Evolutionary conservation across 495 filamentous ascomycete species (phyloP), one percentile per base, ranked within the genome.

Genomic region (Aspergillus biplanus): DNA sequence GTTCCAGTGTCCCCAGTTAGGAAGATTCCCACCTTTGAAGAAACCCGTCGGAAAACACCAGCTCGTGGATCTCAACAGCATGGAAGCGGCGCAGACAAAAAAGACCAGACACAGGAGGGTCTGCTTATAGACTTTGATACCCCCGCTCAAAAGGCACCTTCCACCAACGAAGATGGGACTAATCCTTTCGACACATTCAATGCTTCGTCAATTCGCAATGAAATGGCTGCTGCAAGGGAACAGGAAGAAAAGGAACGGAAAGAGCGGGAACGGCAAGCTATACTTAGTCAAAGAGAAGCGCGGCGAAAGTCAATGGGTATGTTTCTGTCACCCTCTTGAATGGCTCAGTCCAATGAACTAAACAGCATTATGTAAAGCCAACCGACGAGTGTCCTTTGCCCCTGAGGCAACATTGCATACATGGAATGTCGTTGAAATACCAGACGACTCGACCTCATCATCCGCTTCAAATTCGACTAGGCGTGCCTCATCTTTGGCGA

Each of bases 341-440:
- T 39, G 44, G 32, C 58, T 54, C 44, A 32, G 13, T 58, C 1
- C 48, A 12, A n/a, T 35, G 42, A 4, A 31, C 63, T 75, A 55
- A 75, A 58, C 13, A 42, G 33, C 33, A 65, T 15, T 18, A 50
- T 50, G 7, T 21, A 50, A 18, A 82, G 92, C 91, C 35, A 94
- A 95, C 75, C 90, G 96, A 68, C 87, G 95, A 61, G 95, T 99
- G 44, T 97, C 94, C 0, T 99, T 99, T 71, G 95, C 95, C 6
- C 95, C 95, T 2, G 95, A 99, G 75, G 95, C 95, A 13, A 99
- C 95, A 8, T 79, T 99, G 35, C 95, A 99, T 71, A 99, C 95
- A 4, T 99, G 96, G 87, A 93, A 97, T 70, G 93, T 97, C 56
- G 85, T 96, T 4, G 94, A 98, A 67, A 89, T 94, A 59, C 85